A percentile compares a stretch with the other conserved stretches of the same genome.
These are phyloP conservation scores for Myxozyma melibiosi DNA, from an alignment of 805 yeast genomes.

Conservation along the genomic window DNA sequence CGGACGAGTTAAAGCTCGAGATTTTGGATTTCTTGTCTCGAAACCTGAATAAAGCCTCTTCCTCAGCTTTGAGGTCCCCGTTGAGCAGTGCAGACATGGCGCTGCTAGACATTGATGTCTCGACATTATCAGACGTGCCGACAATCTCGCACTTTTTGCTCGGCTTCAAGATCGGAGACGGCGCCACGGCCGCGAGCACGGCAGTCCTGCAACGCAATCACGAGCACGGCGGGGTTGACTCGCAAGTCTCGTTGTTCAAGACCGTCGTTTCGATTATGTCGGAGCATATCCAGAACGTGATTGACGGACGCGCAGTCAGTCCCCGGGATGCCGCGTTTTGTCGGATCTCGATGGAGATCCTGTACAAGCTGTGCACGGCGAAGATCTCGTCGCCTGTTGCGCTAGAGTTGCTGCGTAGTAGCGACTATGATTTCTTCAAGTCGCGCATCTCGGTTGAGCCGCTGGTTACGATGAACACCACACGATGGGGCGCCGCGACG, in stretches of 20 bases:
- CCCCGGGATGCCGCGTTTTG: slow-evolving; percentile 45
- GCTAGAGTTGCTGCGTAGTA: slow-evolving; percentile 52
- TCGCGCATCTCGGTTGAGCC: slow-evolving; percentile 15
- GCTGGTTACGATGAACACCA: slow-evolving; percentile 4
- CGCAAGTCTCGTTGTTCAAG: slow-evolving; percentile 58
- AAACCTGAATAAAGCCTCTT: slow-evolving; percentile 16
- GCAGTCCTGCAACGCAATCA: slow-evolving; percentile 40
- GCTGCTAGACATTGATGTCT: slow-evolving; percentile 36
- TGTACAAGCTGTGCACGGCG: slow-evolving; percentile 63
- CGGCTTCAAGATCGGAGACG: slow-evolving; percentile 64
- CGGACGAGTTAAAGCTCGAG: slow-evolving; percentile 50
- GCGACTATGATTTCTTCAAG: slow-evolving; percentile 21
- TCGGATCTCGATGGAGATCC: slow-evolving; percentile 59
- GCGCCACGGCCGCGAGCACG: slow-evolving; percentile 49
- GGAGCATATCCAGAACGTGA: slow-evolving; percentile 3
- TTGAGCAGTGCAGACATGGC: slow-evolving; percentile 6
- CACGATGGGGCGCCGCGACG: slow-evolving; percentile 17
- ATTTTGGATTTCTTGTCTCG: slow-evolving; percentile 63
- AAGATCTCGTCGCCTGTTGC: slow-evolving; percentile 56
- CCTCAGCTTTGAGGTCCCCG: neutral
- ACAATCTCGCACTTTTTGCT: slow-evolving; percentile 73
- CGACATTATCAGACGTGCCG: slow-evolving; percentile 43
- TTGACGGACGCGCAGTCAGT: neutral
- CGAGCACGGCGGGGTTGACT: slow-evolving; percentile 50
- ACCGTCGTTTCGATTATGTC: slow-evolving; percentile 55